phyloP scores from a whole-genome alignment of 768 basidiomycete genomes.

The Suillus hirtellus region DNA sequence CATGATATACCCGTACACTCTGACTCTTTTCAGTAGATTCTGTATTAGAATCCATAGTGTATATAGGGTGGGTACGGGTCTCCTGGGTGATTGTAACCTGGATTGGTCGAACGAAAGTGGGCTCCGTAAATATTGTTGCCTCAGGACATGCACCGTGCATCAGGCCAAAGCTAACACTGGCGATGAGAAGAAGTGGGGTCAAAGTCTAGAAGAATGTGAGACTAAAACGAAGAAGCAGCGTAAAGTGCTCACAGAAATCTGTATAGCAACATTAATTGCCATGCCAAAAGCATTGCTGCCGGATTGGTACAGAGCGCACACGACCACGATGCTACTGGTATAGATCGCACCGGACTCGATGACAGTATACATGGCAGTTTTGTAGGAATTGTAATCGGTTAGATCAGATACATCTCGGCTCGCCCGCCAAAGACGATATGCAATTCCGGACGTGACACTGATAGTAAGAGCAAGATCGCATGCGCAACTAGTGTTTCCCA shows the following conservation, averaged over 20 bases:
- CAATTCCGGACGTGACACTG: conserved; percentile 17
- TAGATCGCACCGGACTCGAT: conserved; percentile 22
- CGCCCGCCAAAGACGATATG: conserved; percentile 17
- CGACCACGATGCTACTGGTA: conserved; percentile 16
- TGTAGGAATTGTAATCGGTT: conserved; percentile 8
- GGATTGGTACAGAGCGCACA: conserved; percentile 12
- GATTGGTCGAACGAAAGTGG: neutral
- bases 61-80: neutral
- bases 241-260: conserved; percentile 15
- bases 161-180: conserved; percentile 15
- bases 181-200: conserved; percentile 19
- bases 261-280: conserved; percentile 12
- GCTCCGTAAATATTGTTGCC: neutral
- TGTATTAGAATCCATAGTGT: neutral
- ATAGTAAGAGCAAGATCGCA: conserved; percentile 16
- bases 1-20: neutral
- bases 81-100: neutral
- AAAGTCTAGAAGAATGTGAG: conserved; percentile 13
- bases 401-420: neutral
- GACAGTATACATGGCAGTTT: conserved; percentile 15
- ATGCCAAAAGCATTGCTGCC: neutral
- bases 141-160: neutral
- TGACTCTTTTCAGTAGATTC: neutral
- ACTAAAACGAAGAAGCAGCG: neutral
- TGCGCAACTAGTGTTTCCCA: conserved; percentile 9